A percentile compares a stretch with the other conserved stretches of the same genome.
These are phyloP conservation scores for Mucor irregularis DNA, from an alignment of 371 early-diverging fungal species.

Conservation along the genomic window DNA sequence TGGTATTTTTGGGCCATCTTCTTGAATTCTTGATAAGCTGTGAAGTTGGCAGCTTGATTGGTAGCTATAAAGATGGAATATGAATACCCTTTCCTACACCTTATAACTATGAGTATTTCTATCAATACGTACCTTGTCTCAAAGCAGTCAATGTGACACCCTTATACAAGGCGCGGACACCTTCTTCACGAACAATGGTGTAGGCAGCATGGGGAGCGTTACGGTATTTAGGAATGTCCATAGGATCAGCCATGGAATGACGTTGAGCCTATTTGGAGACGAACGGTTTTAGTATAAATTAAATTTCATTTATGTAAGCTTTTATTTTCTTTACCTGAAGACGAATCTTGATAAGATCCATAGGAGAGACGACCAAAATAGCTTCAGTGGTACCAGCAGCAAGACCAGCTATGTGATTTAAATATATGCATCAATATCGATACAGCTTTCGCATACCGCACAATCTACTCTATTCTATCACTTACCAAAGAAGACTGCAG, in stretches of 20 bases:
- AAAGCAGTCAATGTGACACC: constrained; percentile 94
- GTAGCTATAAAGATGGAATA: constrained; percentile 63
- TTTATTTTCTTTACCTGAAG: constrained; percentile 64
- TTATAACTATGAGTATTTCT: not conserved
- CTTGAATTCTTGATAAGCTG: constrained; percentile 94
- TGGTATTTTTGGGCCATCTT: constrained; percentile 64
- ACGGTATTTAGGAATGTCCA: constrained; percentile 96
- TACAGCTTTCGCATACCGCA: too few species aligned
- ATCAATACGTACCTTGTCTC: constrained; percentile 72
- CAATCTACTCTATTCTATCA: too few species aligned
- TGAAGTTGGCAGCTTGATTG: constrained; percentile 98
- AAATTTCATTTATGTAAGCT: not conserved
- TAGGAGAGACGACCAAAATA: constrained; percentile 95
- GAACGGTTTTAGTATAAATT: not conserved
- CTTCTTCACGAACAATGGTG: constrained; percentile 93
- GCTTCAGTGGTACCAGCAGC: constrained; percentile 97
- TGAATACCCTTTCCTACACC: not conserved
- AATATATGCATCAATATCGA: not conserved
- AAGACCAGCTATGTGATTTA: constrained; percentile 76
- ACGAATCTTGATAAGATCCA: constrained; percentile 97
- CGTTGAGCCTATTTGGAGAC: constrained; percentile 70
- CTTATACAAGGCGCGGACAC: constrained; percentile 89
- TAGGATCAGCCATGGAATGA: constrained; percentile 94
- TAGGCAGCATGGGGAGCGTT: constrained; percentile 93
- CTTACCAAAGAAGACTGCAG: constrained; percentile 82